Percentiles rank a stretch among this genome's conserved stretches.
Evolutionary conservation across 257 asterid species (phyloP).

Genomic region (Vinca minor): DNA sequence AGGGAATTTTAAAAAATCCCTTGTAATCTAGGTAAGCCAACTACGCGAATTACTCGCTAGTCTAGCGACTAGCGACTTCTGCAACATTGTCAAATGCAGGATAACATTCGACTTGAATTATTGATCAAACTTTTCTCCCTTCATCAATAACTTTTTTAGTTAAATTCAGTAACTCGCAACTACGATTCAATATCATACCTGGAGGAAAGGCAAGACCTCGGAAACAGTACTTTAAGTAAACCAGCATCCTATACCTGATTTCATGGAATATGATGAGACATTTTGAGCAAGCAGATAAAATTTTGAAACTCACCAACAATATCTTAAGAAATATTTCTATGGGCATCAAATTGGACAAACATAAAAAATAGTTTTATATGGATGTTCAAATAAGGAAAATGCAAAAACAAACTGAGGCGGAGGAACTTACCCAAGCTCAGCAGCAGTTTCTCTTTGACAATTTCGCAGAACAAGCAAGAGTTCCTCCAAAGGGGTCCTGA

Average conservation of each 20-base stretch:
- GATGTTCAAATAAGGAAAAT: background rate
- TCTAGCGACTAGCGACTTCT: too few relatives aligned
- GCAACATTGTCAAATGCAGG: background rate
- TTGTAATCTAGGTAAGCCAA: too few relatives aligned
- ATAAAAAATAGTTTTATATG: too few relatives aligned
- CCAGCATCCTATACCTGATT: constrained; percentile 91
- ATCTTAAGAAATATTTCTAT: background rate
- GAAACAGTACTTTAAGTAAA: constrained; percentile 91
- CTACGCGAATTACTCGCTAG: too few relatives aligned
- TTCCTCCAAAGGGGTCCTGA: constrained; percentile 90
- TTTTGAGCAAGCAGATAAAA: background rate
- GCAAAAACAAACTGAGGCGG: background rate
- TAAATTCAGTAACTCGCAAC: constrained; percentile 1
- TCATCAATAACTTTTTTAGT: background rate
- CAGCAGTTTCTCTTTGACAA: constrained; percentile 52
- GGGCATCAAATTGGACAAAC: background rate
- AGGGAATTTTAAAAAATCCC: too few relatives aligned
- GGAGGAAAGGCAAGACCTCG: constrained; percentile 96
- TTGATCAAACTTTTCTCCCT: background rate
- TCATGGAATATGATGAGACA: constrained; percentile 27
- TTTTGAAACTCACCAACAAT: background rate
- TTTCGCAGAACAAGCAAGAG: constrained; percentile 55
- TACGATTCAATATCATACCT: constrained; percentile 48
- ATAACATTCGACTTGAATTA: background rate
- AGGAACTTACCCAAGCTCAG: constrained; percentile 59